These are phyloP conservation scores for Croton laevigatus DNA, from an alignment of 441 rosid species.

Conservation along the genomic window DNA sequence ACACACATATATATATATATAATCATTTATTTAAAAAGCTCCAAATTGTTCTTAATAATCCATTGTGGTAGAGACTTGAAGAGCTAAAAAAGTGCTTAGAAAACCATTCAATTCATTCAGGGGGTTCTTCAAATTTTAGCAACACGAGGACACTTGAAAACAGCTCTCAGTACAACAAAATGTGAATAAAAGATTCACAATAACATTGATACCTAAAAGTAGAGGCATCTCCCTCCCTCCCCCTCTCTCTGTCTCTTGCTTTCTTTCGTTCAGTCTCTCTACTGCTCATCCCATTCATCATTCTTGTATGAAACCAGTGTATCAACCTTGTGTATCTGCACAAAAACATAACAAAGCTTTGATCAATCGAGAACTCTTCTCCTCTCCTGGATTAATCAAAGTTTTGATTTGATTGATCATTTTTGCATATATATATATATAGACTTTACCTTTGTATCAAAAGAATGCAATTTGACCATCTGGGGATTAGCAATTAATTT, in stretches of 20 bases:
- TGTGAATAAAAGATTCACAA: conserved; percentile 32
- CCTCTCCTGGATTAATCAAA: not conserved
- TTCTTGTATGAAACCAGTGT: conserved; percentile 94
- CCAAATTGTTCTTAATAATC: too few relatives aligned
- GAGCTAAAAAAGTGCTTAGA: too few relatives aligned
- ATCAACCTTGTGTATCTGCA: conserved; percentile 96
- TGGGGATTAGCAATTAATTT: conserved; percentile 93
- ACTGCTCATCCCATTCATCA: conserved; percentile 88
- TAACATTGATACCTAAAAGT: not conserved
- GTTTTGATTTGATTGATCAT: not conserved
- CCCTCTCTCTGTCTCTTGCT: not conserved
- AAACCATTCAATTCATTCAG: too few relatives aligned
- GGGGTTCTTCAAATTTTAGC: not conserved
- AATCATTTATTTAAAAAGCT: too few relatives aligned
- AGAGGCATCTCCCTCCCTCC: not conserved
- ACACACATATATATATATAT: too few relatives aligned
- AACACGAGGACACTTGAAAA: not conserved
- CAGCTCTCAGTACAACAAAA: not conserved
- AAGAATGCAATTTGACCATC: conserved; percentile 94
- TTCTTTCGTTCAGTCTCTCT: conserved; percentile 8
- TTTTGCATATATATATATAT: too few relatives aligned
- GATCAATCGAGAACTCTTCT: not conserved
- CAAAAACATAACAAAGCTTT: not conserved
- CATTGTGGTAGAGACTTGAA: too few relatives aligned
- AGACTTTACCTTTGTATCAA: conserved; percentile 92